Evolutionary conservation across 495 filamentous ascomycete species (phyloP), one percentile per base, ranked within the genome.

Genomic region (Hyphodiscus hymeniophilus): DNA sequence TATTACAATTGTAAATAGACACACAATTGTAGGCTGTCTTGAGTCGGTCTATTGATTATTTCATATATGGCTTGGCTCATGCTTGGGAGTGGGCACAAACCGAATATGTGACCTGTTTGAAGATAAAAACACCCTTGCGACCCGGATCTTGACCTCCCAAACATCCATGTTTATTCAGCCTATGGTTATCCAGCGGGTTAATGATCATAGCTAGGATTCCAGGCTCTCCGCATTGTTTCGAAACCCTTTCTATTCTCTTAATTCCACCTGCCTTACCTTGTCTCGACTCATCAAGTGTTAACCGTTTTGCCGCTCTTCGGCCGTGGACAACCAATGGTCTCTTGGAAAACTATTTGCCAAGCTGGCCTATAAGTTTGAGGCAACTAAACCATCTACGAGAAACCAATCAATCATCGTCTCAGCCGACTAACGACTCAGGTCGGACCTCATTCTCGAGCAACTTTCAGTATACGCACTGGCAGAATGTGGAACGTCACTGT

Each of bases 191-290:
- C 2, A 39, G 24, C 15, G n/a, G 16, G 12, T 24, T 47, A 12
- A 8, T 26, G 5, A 30, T 38, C 13, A 31, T 21, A 7, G 20
- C 24, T 13, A 24, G 17, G 38, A 42, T 50, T 38, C 42, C 26
- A 43, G 20, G 42, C 24, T 47, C 52, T 55, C 52, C 46, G 36
- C 41, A 50, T 24, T 46, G 52, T 55, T 50, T 55, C 52, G 35
- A 42, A 12, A 31, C 32, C 42, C 34, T 36, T 44, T 6, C 24
- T n/a, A 33, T 21, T 34, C 33, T 20, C 22, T 55, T 42, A 36
- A 47, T 34, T 41, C 36, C 4, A 55, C 35, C 42, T 47, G 35
- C 43, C 47, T 31, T 40, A 32, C 39, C 45, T 45, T 45, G 23
- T 38, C 38, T 54, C 32, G 20, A 15, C 22, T 6, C 41, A 6